Percentiles rank a stretch among this genome's conserved stretches.
These are phyloP conservation scores for Coniella vitis DNA, from an alignment of 2,329 filamentous ascomycete species.

Conservation along the genomic window DNA sequence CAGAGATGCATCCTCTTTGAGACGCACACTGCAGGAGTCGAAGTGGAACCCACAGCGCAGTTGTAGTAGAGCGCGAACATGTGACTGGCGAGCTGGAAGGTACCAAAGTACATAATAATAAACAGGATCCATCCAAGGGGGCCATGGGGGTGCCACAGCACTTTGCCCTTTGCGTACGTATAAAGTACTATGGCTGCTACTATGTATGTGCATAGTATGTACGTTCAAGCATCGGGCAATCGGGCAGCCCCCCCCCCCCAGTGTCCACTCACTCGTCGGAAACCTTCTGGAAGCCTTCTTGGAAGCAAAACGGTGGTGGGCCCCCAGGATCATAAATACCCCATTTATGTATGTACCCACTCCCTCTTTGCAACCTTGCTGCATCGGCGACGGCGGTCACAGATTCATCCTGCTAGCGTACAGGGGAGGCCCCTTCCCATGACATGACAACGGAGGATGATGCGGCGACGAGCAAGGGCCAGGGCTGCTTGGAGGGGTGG, in stretches of 20 bases:
- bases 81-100: too few relatives aligned
- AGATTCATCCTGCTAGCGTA: background rate
- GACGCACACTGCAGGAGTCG: conserved; percentile 14
- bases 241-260: too few relatives aligned
- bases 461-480: background rate
- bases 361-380: background rate
- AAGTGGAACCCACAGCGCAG: conserved; percentile 12
- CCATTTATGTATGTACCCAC: background rate
- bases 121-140: background rate
- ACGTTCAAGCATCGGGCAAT: background rate
- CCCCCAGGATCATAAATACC: background rate
- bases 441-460: too few relatives aligned
- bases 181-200: background rate
- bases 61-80: too few relatives aligned
- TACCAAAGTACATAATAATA: background rate
- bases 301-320: conserved; percentile 1
- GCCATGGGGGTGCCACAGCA: too few relatives aligned
- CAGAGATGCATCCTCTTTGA: background rate
- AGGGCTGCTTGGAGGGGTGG: background rate
- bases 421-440: background rate
- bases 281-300: conserved; percentile 14
- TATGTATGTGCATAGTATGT: background rate
- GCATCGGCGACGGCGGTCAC: background rate
- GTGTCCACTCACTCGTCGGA: conserved; percentile 7
- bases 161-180: background rate